A percentile compares a stretch with the other conserved stretches of the same genome.
These are phyloP conservation scores for Fusarium redolens DNA, from an alignment of 2,329 filamentous ascomycete genomes.

Conservation along the genomic window DNA sequence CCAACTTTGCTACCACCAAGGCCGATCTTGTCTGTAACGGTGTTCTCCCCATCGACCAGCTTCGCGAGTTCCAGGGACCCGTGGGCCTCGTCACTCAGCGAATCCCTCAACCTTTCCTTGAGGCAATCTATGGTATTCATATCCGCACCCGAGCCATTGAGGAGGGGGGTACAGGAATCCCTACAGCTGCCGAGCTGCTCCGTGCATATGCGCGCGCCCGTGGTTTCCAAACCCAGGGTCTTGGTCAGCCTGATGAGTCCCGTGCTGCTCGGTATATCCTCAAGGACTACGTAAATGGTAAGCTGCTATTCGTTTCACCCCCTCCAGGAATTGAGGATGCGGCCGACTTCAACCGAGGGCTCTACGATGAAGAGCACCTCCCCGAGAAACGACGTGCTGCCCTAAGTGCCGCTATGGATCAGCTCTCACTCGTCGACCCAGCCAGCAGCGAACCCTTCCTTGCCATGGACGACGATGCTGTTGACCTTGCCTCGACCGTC, in stretches of 20 bases:
- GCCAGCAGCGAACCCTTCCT: slow-evolving; percentile 38
- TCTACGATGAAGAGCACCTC: slow-evolving; percentile 86
- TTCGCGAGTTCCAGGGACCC: slow-evolving; percentile 92
- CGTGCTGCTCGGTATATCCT: slow-evolving; percentile 89
- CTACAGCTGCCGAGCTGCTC: slow-evolving; percentile 87
- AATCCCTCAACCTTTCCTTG: slow-evolving; percentile 88
- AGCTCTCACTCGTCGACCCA: slow-evolving; percentile 54
- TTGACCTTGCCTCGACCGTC: slow-evolving; percentile 51
- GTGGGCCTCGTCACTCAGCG: slow-evolving; percentile 83
- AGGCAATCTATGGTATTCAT: slow-evolving; percentile 93
- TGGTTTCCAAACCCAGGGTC: slow-evolving; percentile 89
- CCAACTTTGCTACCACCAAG: slow-evolving; percentile 97
- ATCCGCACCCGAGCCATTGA: slow-evolving; percentile 84
- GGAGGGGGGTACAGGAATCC: slow-evolving; percentile 90
- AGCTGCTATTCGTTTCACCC: slow-evolving; percentile 90
- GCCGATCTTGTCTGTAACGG: slow-evolving; percentile 96
- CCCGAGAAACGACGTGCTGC: slow-evolving; percentile 82
- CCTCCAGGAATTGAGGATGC: slow-evolving; percentile 80
- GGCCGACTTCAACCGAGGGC: slow-evolving; percentile 84
- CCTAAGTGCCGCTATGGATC: slow-evolving; percentile 63
- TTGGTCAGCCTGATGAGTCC: slow-evolving; percentile 92
- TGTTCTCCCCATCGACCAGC: slow-evolving; percentile 94
- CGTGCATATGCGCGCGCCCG: slow-evolving; percentile 87
- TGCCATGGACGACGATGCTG: slow-evolving; percentile 48
- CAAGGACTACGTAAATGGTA: slow-evolving; percentile 98